phyloP scores from a whole-genome alignment of 768 basidiomycete genomes.

The Grammothele lineata region DNA sequence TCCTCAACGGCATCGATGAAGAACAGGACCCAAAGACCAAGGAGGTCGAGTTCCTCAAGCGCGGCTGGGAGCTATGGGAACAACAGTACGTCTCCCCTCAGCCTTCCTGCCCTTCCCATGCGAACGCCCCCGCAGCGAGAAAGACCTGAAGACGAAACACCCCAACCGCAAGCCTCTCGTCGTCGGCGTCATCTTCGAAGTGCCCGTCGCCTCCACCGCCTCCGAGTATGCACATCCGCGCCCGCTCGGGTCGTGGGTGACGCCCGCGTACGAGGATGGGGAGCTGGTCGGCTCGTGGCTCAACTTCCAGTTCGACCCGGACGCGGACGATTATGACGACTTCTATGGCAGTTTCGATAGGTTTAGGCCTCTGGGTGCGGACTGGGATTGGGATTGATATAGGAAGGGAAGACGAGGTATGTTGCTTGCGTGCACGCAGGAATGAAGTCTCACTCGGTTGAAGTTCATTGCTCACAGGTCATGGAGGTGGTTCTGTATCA shows the following conservation, averaged over 20 bases:
- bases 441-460: too few species aligned
- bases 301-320: conserved; percentile 2
- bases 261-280: conserved; percentile 1
- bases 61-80: background rate
- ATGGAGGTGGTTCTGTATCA: too few species aligned
- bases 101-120: background rate
- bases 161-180: background rate
- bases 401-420: too few species aligned
- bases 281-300: background rate
- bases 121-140: background rate
- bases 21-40: background rate
- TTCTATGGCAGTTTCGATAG: background rate
- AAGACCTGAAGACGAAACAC: background rate
- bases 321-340: background rate
- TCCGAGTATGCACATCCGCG: background rate
- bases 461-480: too few species aligned
- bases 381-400: background rate
- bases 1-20: background rate
- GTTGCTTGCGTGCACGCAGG: too few species aligned
- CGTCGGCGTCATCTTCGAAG: background rate
- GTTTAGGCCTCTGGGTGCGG: background rate
- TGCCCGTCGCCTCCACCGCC: too few species aligned
- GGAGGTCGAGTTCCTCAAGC: background rate
- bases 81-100: background rate
- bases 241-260: background rate